Evolutionary conservation across 495 filamentous ascomycete species (phyloP).

Genomic region (Annulohypoxylon maeteangense): DNA sequence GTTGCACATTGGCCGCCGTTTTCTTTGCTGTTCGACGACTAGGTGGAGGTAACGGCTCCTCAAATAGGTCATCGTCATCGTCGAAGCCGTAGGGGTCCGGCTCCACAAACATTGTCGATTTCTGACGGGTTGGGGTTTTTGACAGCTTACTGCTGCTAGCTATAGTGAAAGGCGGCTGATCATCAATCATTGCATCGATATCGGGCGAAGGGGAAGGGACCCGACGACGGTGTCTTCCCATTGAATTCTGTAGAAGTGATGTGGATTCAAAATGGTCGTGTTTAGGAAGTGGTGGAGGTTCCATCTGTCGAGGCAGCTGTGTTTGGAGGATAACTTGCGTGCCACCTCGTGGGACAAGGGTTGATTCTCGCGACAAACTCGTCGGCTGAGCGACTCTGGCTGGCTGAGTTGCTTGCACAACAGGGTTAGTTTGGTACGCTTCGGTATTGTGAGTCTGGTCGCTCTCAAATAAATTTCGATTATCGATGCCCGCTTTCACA

Average conservation of each 20-base stretch:
- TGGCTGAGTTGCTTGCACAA: constrained; percentile 44
- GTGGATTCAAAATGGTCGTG: constrained; percentile 7
- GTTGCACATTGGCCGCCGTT: constrained; percentile 50
- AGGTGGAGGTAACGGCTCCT: constrained; percentile 32
- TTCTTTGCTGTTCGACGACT: constrained; percentile 24
- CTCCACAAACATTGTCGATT: constrained; percentile 14
- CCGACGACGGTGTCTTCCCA: constrained; percentile 16
- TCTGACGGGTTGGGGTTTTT: constrained; percentile 17
- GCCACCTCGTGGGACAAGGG: constrained; percentile 48
- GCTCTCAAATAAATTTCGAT: constrained; percentile 46
- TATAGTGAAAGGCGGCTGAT: constrained; percentile 30
- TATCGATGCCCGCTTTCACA: constrained; percentile 51
- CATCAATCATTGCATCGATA: constrained; percentile 20
- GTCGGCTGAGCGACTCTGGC: constrained; percentile 13
- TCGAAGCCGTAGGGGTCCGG: constrained; percentile 34
- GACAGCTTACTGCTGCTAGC: constrained; percentile 19
- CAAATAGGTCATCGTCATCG: constrained; percentile 54
- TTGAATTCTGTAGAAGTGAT: constrained; percentile 13
- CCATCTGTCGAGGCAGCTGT: constrained; percentile 47
- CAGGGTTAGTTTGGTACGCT: constrained; percentile 19
- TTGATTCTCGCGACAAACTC: constrained; percentile 43
- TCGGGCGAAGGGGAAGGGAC: constrained; percentile 22
- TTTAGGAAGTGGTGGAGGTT: neutral
- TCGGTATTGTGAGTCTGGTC: neutral
- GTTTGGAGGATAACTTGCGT: constrained; percentile 63